phyloP scores from a whole-genome alignment of 306 rosid species.

The Sicyos baderoa region DNA sequence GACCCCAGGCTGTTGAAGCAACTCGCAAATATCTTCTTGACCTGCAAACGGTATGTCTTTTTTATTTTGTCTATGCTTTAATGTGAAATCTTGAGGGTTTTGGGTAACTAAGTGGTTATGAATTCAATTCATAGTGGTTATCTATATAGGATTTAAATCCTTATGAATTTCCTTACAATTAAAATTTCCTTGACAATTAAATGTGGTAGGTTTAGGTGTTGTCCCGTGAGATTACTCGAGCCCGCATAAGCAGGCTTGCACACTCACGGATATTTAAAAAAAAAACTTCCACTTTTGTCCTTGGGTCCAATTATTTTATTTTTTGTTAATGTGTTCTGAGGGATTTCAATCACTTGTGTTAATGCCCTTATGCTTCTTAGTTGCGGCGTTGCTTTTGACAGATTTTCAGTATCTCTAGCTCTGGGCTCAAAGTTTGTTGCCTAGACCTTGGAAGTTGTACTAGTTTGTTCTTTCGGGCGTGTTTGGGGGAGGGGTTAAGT shows the following conservation, averaged over 20 bases:
- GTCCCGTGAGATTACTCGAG: too few species aligned
- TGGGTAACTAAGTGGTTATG: too few species aligned
- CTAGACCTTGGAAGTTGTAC: background rate
- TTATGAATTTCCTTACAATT: too few species aligned
- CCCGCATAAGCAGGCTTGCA: too few species aligned
- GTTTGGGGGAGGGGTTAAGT: too few species aligned
- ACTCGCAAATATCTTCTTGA: constrained; percentile 59
- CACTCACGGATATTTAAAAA: too few species aligned
- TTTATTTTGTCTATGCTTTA: background rate
- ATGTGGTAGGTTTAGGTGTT: too few species aligned
- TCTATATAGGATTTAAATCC: too few species aligned
- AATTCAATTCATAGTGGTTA: too few species aligned
- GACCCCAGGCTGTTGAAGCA: constrained; percentile 57
- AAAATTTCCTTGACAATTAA: too few species aligned
- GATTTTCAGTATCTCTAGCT: background rate
- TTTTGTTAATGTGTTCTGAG: background rate
- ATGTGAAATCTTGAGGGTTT: background rate
- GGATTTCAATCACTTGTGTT: constrained; percentile 3
- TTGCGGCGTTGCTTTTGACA: background rate
- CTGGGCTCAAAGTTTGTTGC: background rate
- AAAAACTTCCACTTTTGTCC: background rate
- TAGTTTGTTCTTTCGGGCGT: background rate
- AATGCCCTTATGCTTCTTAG: background rate
- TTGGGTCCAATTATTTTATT: background rate
- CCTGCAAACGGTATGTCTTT: constrained; percentile 53